Conservation (phyloP, 2,329 filamentous ascomycete genomes). For the Tympanopsis confertula region DNA sequence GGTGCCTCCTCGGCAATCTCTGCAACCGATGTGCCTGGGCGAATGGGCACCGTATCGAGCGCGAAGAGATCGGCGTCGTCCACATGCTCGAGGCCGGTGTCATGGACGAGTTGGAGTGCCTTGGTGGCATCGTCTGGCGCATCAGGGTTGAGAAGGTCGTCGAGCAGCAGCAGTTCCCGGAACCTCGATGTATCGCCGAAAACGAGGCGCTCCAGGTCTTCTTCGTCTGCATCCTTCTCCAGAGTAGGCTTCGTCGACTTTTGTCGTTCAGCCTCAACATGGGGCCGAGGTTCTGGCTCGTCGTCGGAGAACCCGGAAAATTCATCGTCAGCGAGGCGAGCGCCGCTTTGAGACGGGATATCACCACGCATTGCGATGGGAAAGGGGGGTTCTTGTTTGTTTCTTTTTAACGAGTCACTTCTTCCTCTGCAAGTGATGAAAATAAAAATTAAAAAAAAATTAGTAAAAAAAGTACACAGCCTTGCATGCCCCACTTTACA, state of each 20-base stretch:
- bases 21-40: constrained; percentile 8
- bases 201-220: constrained; percentile 76
- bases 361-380: too few relatives aligned
- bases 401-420: too few relatives aligned
- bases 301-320: constrained; percentile 13
- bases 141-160: constrained; percentile 23
- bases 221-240: constrained; percentile 72
- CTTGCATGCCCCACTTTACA: too few relatives aligned
- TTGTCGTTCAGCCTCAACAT: too few relatives aligned
- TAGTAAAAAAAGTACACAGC: too few relatives aligned
- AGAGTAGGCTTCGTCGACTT: constrained; percentile 18
- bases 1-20: constrained; percentile 8
- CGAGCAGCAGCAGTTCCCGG: constrained; percentile 56
- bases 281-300: constrained; percentile 10
- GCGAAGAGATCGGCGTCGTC: constrained; percentile 80
- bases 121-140: constrained; percentile 4
- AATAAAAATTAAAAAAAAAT: too few relatives aligned
- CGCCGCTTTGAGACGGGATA: too few relatives aligned
- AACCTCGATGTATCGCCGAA: constrained; percentile 83
- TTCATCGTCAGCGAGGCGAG: too few relatives aligned
- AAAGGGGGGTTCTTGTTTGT: too few relatives aligned
- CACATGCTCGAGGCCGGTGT: constrained; percentile 35
- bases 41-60: constrained; percentile 54
- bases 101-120: too few relatives aligned
- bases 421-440: too few relatives aligned